A percentile compares a stretch with the other conserved stretches of the same genome.
phyloP scores from a whole-genome alignment of 2,329 filamentous ascomycete species.

The Calonectria leucothoes region DNA sequence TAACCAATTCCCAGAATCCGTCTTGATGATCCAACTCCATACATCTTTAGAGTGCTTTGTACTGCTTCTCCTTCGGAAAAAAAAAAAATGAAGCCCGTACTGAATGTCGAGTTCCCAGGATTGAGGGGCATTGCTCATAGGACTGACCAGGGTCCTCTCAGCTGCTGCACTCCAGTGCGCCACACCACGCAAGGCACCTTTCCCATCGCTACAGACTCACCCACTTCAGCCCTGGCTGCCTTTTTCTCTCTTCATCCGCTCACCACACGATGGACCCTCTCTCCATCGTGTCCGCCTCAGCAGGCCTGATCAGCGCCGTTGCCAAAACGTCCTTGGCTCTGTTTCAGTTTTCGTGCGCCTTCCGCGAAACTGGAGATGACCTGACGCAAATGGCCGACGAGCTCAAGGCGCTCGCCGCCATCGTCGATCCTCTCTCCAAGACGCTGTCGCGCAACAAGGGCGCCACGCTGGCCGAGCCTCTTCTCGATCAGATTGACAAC shows the following conservation, averaged over 20 bases:
- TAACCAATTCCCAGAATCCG: background rate
- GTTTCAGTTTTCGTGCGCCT: background rate
- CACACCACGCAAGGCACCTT: background rate
- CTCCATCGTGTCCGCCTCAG: constrained; percentile 1
- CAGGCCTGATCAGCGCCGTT: background rate
- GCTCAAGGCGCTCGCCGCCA: background rate
- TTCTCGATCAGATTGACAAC: background rate
- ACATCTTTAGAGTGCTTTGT: background rate
- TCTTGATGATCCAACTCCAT: background rate
- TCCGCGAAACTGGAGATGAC: background rate
- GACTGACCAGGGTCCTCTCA: background rate
- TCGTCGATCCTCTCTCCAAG: background rate
- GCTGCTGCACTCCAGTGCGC: background rate
- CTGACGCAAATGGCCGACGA: background rate
- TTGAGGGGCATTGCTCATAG: background rate
- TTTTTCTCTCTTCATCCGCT: background rate
- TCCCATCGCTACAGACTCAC: background rate
- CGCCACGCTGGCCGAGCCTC: background rate
- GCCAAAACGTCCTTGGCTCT: background rate
- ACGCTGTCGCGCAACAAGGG: background rate
- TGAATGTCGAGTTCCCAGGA: background rate
- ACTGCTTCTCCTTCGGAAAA: no score
- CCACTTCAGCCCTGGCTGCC: background rate
- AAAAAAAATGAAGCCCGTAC: no score
- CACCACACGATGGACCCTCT: background rate